phyloP scores from a whole-genome alignment of 163 green algal genomes.

The Scenedesmus sp. region DNA sequence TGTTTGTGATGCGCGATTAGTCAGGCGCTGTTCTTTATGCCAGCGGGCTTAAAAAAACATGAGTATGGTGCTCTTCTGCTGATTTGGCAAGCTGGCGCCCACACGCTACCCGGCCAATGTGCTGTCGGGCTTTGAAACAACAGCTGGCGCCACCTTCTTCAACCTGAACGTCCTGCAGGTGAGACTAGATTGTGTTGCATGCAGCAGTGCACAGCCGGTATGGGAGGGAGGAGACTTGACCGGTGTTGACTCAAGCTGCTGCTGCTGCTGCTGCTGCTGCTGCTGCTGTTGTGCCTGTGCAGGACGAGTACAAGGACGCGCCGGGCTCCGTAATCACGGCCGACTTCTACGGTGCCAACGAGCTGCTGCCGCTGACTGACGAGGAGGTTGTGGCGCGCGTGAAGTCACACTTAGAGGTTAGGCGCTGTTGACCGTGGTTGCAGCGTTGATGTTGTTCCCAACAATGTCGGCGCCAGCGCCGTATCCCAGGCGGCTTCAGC shows the following conservation, averaged over 20 bases:
- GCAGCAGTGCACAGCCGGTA: too few species aligned
- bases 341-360: constrained; percentile 92
- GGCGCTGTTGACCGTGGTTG: too few species aligned
- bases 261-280: constrained; percentile 8
- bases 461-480: too few species aligned
- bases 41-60: not conserved
- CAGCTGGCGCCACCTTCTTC: constrained; percentile 92
- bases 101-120: constrained; percentile 90
- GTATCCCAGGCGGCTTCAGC: too few species aligned
- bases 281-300: constrained; percentile 21
- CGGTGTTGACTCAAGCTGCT: not conserved
- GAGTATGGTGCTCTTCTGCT: constrained; percentile 43
- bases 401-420: constrained; percentile 68
- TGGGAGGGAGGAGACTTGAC: not conserved
- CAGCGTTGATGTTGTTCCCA: too few species aligned
- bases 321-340: constrained; percentile 87
- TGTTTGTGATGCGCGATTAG: not conserved
- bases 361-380: constrained; percentile 88
- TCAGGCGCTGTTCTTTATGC: too few species aligned
- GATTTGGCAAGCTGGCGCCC: constrained; percentile 77
- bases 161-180: constrained; percentile 92
- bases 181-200: not conserved
- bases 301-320: constrained; percentile 91
- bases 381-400: constrained; percentile 86
- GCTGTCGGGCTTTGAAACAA: constrained; percentile 86